Evolutionary conservation across 2,329 filamentous ascomycete genomes (phyloP), one percentile per base, ranked within the genome.

Genomic region (Botrytis medusae): DNA sequence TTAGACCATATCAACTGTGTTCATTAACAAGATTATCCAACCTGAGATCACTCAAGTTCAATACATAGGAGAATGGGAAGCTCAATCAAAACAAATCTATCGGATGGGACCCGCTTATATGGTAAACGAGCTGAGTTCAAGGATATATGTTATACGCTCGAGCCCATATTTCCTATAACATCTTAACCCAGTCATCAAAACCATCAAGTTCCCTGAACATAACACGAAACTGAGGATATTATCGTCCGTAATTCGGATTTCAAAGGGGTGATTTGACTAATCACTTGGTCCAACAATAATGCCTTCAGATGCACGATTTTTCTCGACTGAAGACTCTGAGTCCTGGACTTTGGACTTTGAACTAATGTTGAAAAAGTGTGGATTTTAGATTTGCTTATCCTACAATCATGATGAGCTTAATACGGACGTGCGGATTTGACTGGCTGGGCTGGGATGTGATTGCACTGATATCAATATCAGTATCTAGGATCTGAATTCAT

Each of bases 391-490:
- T 54, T 29, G 46, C 46, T 51, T 54, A 29, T 54, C 22, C 34
- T 37, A n/a, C 40, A 34, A 6, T 54, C n/a, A 48, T 37, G 51
- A n/a, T 51, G 34, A n/a, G 22, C 18, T 40, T 29, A 54, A 68
- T 22, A 54, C 54, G 34, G 64, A 54, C 25, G 64, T 68, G 64
- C 64, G 34, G 46, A 4, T 40, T 54, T 22, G 46, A 68, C 64
- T 65, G 29, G 44, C 29, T 51, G 20, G 29, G 44, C 29, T 51
- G 20, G 22, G 44, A 51, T 65, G 25, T 32, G n/a, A 34, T 18
- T 34, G 20, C n/a, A 46, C 40, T 65, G 14, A 48, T 48, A n/a
- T 32, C 6, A 54, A 18, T 18, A 25, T 7, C n/a, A 54, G 16
- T 29, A 54, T 54, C 44, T 54, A 54, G 46, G 10, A 40, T 67